Evolutionary conservation across 2,329 filamentous ascomycete genomes (phyloP).

Genomic region (Pseudocercospora fuligena): DNA sequence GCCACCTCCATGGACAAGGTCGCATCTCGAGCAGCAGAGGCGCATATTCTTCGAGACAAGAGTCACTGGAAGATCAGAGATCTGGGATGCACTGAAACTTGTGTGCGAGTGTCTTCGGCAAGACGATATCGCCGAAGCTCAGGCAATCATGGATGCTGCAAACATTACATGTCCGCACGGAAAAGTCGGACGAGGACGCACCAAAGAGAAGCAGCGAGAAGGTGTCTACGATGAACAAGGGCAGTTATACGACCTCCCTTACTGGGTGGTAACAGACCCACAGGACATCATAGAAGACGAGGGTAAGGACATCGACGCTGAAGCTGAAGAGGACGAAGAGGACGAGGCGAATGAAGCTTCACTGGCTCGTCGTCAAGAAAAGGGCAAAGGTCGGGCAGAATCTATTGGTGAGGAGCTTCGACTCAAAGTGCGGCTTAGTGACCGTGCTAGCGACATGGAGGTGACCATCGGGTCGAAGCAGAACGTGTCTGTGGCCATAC

Average conservation of each 20-base stretch:
- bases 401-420: constrained; percentile 38
- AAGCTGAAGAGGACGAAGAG: constrained; percentile 28
- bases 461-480: constrained; percentile 50
- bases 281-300: constrained; percentile 44
- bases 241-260: constrained; percentile 49
- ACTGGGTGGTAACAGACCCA: constrained; percentile 53
- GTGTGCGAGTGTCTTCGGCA: constrained; percentile 70
- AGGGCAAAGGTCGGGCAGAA: constrained; percentile 41
- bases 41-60: constrained; percentile 88
- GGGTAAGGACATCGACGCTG: constrained; percentile 34
- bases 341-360: constrained; percentile 4
- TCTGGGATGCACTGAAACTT: constrained; percentile 77
- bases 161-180: constrained; percentile 58
- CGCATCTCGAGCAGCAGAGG: constrained; percentile 71
- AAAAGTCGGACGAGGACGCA: constrained; percentile 32
- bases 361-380: constrained; percentile 31
- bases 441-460: constrained; percentile 45
- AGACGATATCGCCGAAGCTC: constrained; percentile 61
- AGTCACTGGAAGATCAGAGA: constrained; percentile 74
- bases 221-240: constrained; percentile 52
- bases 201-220: constrained; percentile 28
- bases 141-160: constrained; percentile 78
- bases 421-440: constrained; percentile 45
- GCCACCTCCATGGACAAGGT: constrained; percentile 66
- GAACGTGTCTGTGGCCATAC: constrained; percentile 66